Evolutionary conservation across 768 basidiomycete species (phyloP).

Genomic region (Epithele typhae): DNA sequence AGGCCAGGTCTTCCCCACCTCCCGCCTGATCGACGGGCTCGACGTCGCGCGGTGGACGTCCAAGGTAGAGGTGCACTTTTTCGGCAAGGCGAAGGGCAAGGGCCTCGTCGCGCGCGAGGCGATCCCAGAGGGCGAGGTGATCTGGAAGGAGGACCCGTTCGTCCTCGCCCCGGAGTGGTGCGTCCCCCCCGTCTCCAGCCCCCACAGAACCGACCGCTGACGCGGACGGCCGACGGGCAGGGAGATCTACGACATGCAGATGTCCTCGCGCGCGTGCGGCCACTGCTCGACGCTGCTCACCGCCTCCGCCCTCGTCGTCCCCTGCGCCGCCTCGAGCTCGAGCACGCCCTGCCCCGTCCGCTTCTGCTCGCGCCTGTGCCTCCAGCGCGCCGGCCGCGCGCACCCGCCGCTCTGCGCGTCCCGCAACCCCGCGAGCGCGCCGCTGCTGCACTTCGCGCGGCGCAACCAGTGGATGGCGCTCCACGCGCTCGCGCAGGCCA

Average conservation of each 20-base stretch:
- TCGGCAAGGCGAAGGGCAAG: conserved; percentile 72
- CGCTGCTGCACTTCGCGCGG: conserved; percentile 57
- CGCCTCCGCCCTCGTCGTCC: conserved; percentile 39
- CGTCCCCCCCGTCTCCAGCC: conserved; percentile 1
- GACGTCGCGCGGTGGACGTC: conserved; percentile 58
- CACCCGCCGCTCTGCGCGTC: conserved; percentile 73
- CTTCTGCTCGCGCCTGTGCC: conserved; percentile 82
- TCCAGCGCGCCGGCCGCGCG: conserved; percentile 53
- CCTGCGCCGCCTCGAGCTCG: conserved; percentile 42
- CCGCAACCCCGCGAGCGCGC: conserved; percentile 65
- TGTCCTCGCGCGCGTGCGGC: conserved; percentile 55
- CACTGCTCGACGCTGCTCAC: conserved; percentile 68
- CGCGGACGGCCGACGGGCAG: too few relatives aligned
- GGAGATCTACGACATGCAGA: conserved; percentile 74
- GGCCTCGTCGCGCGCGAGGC: conserved; percentile 70
- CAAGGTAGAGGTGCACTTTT: conserved; percentile 64
- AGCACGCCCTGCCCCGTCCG: conserved; percentile 48
- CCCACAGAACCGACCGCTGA: neutral
- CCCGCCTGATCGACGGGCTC: conserved; percentile 57
- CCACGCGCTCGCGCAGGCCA: conserved; percentile 65
- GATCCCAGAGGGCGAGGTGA: conserved; percentile 64
- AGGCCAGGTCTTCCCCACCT: conserved; percentile 47
- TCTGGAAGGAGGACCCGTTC: conserved; percentile 88
- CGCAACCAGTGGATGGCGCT: conserved; percentile 69
- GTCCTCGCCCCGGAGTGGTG: conserved; percentile 80